phyloP scores from a whole-genome alignment of 2,329 filamentous ascomycete species.

The Microdochium trichocladiopsis region DNA sequence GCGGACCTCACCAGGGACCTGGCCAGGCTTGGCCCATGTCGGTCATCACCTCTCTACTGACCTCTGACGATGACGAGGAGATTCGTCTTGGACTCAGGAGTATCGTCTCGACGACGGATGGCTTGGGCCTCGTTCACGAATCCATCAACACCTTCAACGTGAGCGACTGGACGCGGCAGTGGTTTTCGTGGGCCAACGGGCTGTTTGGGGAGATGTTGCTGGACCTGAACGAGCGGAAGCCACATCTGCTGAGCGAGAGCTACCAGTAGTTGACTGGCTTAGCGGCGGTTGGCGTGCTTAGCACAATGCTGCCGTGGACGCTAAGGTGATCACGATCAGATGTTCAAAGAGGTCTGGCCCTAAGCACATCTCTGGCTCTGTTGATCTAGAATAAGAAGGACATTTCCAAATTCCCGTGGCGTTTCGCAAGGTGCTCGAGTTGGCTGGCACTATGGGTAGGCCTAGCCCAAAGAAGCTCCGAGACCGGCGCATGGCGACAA shows the following conservation, averaged over 20 bases:
- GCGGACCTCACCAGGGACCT: constrained; percentile 54
- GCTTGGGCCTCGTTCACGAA: constrained; percentile 76
- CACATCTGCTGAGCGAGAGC: constrained; percentile 35
- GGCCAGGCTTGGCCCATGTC: constrained; percentile 52
- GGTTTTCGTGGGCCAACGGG: constrained; percentile 84
- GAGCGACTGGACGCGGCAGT: constrained; percentile 32
- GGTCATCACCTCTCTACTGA: constrained; percentile 44
- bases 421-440: no score
- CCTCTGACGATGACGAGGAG: constrained; percentile 64
- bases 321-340: no score
- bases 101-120: constrained; percentile 61
- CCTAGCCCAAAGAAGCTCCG: no score
- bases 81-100: constrained; percentile 58
- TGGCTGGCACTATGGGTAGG: no score
- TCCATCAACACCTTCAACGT: constrained; percentile 62
- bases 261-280: constrained; percentile 27
- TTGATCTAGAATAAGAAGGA: no score
- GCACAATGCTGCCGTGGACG: no score
- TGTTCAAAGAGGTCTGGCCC: no score
- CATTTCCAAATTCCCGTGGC: no score
- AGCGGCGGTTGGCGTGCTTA: no score
- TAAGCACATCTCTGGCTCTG: no score
- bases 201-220: constrained; percentile 80
- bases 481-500: no score
- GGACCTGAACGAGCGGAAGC: constrained; percentile 65